These are phyloP conservation scores for Ophiostoma perfectum DNA, from an alignment of 2,329 filamentous ascomycete species.

Conservation along the genomic window DNA sequence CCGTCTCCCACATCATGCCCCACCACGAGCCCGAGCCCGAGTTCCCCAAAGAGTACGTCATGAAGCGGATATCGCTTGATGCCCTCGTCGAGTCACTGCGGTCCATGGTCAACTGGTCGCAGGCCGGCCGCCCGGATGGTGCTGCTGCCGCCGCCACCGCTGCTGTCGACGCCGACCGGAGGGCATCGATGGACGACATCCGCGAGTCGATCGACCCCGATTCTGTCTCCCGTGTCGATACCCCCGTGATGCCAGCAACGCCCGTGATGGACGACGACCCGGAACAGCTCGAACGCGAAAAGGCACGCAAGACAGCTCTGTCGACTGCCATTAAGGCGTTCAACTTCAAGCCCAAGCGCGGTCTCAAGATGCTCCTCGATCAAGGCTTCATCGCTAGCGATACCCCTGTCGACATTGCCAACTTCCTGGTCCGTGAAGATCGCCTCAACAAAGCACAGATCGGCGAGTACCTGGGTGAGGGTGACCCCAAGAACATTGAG, in stretches of 20 bases:
- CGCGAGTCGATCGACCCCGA: slow-evolving; percentile 75
- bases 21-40: slow-evolving; percentile 58
- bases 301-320: slow-evolving; percentile 86
- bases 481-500: slow-evolving; percentile 85
- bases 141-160: slow-evolving; percentile 30
- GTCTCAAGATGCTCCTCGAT: slow-evolving; percentile 74
- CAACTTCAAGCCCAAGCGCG: slow-evolving; percentile 96
- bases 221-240: slow-evolving; percentile 57
- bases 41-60: slow-evolving; percentile 80
- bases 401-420: slow-evolving; percentile 73
- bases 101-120: slow-evolving; percentile 89
- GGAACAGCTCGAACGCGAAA: slow-evolving; percentile 87
- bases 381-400: slow-evolving; percentile 84
- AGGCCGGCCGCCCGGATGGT: slow-evolving; percentile 57
- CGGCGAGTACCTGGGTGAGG: slow-evolving; percentile 91
- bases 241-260: slow-evolving; percentile 57
- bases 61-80: slow-evolving; percentile 86
- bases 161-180: slow-evolving; percentile 44
- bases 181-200: slow-evolving; percentile 50
- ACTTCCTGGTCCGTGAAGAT: slow-evolving; percentile 75
- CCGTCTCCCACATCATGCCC: slow-evolving; percentile 66
- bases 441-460: slow-evolving; percentile 85
- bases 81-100: slow-evolving; percentile 81
- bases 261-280: slow-evolving; percentile 75
- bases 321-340: slow-evolving; percentile 85